Evolutionary conservation across 306 rosid species (phyloP).

Genomic region (Trifolium fragiferum): DNA sequence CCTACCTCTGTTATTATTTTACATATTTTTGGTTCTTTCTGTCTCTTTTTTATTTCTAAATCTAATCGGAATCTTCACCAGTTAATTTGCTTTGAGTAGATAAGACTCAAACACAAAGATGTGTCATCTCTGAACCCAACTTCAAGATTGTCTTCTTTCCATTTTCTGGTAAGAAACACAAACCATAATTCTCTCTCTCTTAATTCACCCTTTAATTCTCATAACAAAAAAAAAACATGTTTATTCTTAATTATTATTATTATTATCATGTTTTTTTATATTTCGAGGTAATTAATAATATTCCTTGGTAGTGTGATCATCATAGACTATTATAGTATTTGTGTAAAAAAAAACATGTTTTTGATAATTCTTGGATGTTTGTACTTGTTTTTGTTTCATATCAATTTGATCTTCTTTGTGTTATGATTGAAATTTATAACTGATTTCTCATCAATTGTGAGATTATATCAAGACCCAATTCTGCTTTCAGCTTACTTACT

Average conservation of each 20-base stretch:
- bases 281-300: slow-evolving; percentile 18
- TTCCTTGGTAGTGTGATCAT: slow-evolving; percentile 41
- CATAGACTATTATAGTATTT: slow-evolving; percentile 32
- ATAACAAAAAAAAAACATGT: slow-evolving; percentile 5
- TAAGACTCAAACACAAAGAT: slow-evolving; percentile 56
- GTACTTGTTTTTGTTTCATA: slow-evolving; percentile 20
- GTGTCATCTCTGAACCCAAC: slow-evolving; percentile 37
- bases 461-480: slow-evolving; percentile 28
- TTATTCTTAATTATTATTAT: slow-evolving; percentile 30
- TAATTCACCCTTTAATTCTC: slow-evolving; percentile 5
- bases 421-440: slow-evolving; percentile 30
- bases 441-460: slow-evolving; percentile 19
- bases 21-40: neutral
- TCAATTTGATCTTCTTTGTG: slow-evolving; percentile 17
- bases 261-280: neutral
- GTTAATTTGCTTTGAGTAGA: slow-evolving; percentile 55
- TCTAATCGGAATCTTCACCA: slow-evolving; percentile 55
- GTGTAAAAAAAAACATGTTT: neutral
- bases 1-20: neutral
- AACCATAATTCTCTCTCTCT: slow-evolving; percentile 9
- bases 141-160: slow-evolving; percentile 47
- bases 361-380: slow-evolving; percentile 11
- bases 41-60: slow-evolving; percentile 20
- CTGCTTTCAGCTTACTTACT: neutral
- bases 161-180: slow-evolving; percentile 42